Evolutionary conservation across 768 basidiomycete species (phyloP).

Genomic region (Rhodocollybia butyracea): DNA sequence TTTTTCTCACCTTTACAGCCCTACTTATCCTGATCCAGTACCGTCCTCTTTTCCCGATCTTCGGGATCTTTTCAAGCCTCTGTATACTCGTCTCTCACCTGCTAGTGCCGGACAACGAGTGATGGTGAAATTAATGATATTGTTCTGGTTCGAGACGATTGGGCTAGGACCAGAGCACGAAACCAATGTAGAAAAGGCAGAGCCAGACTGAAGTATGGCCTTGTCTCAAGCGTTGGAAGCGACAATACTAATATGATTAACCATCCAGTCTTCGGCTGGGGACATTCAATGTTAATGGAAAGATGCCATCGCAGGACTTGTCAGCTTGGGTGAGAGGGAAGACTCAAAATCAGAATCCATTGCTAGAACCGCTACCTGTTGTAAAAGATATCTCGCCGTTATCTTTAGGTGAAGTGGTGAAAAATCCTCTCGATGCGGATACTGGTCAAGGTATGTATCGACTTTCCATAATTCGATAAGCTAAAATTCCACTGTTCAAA

Average conservation of each 20-base stretch:
- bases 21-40: conserved; percentile 25
- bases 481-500: too few relatives aligned
- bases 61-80: conserved; percentile 41
- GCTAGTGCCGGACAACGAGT: conserved; percentile 59
- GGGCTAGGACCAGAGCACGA: conserved; percentile 49
- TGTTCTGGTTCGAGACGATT: conserved; percentile 56
- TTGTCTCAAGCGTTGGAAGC: not conserved
- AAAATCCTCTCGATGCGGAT: conserved; percentile 14
- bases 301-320: conserved; percentile 68
- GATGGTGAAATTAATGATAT: conserved; percentile 62
- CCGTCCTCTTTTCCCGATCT: conserved; percentile 51
- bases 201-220: conserved; percentile 27
- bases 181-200: conserved; percentile 30
- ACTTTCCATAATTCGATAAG: too few relatives aligned
- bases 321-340: conserved; percentile 55
- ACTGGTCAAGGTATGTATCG: not conserved
- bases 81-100: conserved; percentile 54
- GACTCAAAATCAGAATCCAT: not conserved
- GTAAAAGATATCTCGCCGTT: conserved; percentile 33
- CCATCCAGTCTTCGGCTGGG: conserved; percentile 59
- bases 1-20: not conserved
- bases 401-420: conserved; percentile 25
- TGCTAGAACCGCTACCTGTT: conserved; percentile 26
- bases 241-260: too few relatives aligned
- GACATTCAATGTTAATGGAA: conserved; percentile 86